A percentile compares a stretch with the other conserved stretches of the same genome.
These are phyloP conservation scores for Flaveria linearis DNA, from an alignment of 129 eudicot species.

Conservation along the genomic window DNA sequence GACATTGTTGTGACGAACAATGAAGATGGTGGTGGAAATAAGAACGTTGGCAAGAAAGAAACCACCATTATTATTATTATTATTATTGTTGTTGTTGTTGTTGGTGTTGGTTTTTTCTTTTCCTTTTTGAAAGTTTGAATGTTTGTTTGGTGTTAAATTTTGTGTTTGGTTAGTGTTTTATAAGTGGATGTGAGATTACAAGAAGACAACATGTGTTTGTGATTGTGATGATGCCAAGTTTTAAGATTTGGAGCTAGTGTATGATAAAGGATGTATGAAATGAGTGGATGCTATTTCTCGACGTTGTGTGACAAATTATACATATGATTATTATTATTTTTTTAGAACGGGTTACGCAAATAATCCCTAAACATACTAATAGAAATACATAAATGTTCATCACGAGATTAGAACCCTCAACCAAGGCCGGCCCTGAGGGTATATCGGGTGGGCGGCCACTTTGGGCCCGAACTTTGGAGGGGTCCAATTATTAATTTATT, in stretches of 20 bases:
- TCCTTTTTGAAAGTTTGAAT: background rate
- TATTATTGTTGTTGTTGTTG: background rate
- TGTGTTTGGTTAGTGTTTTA: slow-evolving; percentile 36
- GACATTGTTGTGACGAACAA: slow-evolving; percentile 36
- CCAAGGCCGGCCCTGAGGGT: no score
- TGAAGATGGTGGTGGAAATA: slow-evolving; percentile 40
- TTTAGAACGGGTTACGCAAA: no score
- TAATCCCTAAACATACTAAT: no score
- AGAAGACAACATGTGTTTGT: background rate
- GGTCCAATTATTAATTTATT: no score
- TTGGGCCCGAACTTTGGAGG: no score
- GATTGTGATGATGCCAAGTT: slow-evolving; percentile 11
- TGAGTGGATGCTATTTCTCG: slow-evolving; percentile 21
- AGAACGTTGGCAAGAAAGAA: slow-evolving; percentile 23
- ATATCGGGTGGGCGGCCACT: no score
- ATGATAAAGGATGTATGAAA: slow-evolving; percentile 7
- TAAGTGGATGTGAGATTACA: background rate
- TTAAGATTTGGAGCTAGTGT: slow-evolving; percentile 8
- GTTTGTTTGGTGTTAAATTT: slow-evolving; percentile 24
- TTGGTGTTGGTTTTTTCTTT: slow-evolving; percentile 17
- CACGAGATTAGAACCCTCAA: no score
- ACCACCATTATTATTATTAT: slow-evolving; percentile 24
- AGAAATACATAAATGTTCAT: no score
- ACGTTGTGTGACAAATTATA: background rate
- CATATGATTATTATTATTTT: no score